A percentile compares a stretch with the other conserved stretches of the same genome.
phyloP scores from a whole-genome alignment of 345 rosid species.

The Excoecaria cochinchinensis region DNA sequence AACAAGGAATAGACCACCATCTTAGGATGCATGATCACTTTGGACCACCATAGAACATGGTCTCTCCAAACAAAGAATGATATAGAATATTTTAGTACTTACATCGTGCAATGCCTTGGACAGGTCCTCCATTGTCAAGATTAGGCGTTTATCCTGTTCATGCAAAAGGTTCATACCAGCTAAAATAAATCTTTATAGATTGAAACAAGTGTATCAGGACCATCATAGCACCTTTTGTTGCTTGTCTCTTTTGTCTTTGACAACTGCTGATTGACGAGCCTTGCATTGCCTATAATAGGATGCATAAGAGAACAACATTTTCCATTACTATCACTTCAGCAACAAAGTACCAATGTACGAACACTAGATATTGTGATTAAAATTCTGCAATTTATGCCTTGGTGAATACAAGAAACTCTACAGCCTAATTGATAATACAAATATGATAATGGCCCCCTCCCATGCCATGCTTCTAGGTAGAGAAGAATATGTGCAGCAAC shows the following conservation, averaged over 20 bases:
- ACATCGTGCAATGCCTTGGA: constrained; percentile 90
- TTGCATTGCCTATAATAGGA: constrained; percentile 67
- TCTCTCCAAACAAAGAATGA: background rate
- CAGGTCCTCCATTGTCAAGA: constrained; percentile 91
- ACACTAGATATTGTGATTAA: background rate
- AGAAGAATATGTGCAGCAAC: background rate
- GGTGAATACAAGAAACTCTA: background rate
- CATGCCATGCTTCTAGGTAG: background rate
- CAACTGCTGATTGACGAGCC: constrained; percentile 81
- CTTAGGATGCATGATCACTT: background rate
- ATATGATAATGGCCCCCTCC: background rate
- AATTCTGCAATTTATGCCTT: background rate
- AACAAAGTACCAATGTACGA: background rate
- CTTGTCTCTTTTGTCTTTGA: constrained; percentile 89
- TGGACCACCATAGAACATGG: background rate
- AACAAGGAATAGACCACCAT: background rate
- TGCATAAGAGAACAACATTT: background rate
- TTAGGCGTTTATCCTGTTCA: constrained; percentile 77
- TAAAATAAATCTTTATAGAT: background rate
- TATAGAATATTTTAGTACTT: constrained; percentile 16
- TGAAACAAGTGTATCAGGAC: background rate
- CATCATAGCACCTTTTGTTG: constrained; percentile 70
- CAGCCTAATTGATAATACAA: background rate
- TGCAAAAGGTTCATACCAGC: constrained; percentile 20
- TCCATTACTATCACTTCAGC: background rate